Evolutionary conservation across 192 early-diverging fungal species (phyloP).

Genomic region (Coemansia sp.): DNA sequence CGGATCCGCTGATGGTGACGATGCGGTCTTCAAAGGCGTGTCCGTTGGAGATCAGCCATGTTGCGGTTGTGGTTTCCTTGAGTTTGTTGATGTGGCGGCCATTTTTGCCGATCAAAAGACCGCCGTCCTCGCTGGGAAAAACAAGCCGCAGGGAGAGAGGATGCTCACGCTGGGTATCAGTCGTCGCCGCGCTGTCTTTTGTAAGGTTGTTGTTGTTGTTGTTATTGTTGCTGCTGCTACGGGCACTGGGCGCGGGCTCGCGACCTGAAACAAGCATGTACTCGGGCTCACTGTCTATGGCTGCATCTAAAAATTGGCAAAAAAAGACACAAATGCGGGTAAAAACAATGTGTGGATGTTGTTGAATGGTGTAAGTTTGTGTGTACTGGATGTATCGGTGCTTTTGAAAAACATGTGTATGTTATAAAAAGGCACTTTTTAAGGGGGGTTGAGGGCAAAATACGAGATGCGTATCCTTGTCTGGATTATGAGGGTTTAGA

Average conservation of each 20-base stretch:
- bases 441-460: no score
- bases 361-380: no score
- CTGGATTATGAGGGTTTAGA: background rate
- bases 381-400: no score
- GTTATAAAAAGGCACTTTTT: no score
- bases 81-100: conserved; percentile 51
- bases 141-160: conserved; percentile 24
- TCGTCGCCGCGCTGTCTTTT: background rate
- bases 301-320: background rate
- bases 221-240: background rate
- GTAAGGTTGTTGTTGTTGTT: conserved; percentile 3
- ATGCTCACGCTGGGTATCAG: background rate
- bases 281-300: background rate
- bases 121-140: conserved; percentile 42
- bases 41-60: conserved; percentile 35
- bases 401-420: no score
- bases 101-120: conserved; percentile 48
- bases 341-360: no score
- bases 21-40: conserved; percentile 34
- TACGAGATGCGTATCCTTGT: no score
- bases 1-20: conserved; percentile 31
- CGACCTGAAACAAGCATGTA: background rate
- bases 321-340: no score
- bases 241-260: background rate
- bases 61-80: conserved; percentile 31